Conservation (phyloP, 306 rosid species). For the Dalbergia oliveri region DNA sequence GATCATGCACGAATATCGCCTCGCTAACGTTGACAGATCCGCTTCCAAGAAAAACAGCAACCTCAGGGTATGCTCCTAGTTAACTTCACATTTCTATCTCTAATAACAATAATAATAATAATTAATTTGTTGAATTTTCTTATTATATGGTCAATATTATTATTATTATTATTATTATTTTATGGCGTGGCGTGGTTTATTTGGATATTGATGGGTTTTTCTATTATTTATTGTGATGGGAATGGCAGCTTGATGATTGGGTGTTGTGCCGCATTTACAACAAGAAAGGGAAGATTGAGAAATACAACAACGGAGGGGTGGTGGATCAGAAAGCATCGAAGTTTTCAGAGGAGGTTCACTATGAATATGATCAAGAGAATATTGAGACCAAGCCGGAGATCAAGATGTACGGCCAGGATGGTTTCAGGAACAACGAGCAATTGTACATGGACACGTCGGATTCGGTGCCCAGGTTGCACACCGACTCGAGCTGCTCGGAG, state of each 20-base stretch:
- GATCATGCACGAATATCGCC: slow-evolving; percentile 99
- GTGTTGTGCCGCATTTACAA: slow-evolving; percentile 93
- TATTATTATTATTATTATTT: neutral
- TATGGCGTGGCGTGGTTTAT: neutral
- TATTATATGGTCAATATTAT: too few species aligned
- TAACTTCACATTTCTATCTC: neutral
- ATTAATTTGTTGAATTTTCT: neutral
- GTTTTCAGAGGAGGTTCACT: slow-evolving; percentile 41
- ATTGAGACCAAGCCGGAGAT: slow-evolving; percentile 69
- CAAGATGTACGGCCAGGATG: slow-evolving; percentile 32
- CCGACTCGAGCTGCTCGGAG: slow-evolving; percentile 80
- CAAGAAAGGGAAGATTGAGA: slow-evolving; percentile 85
- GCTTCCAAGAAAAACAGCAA: slow-evolving; percentile 69
- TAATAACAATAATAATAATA: too few species aligned
- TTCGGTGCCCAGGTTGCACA: slow-evolving; percentile 68
- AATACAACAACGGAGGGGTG: slow-evolving; percentile 25
- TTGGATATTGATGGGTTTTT: neutral
- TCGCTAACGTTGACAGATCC: slow-evolving; percentile 91
- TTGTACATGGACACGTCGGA: slow-evolving; percentile 65
- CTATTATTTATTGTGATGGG: neutral
- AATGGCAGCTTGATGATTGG: slow-evolving; percentile 93
- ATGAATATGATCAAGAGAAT: slow-evolving; percentile 45
- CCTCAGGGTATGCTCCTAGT: slow-evolving; percentile 62
- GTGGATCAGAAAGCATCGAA: slow-evolving; percentile 34
- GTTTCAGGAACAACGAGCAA: slow-evolving; percentile 45